Conservation (phyloP, 495 filamentous ascomycete species). For the Lindgomyces ingoldianus region DNA sequence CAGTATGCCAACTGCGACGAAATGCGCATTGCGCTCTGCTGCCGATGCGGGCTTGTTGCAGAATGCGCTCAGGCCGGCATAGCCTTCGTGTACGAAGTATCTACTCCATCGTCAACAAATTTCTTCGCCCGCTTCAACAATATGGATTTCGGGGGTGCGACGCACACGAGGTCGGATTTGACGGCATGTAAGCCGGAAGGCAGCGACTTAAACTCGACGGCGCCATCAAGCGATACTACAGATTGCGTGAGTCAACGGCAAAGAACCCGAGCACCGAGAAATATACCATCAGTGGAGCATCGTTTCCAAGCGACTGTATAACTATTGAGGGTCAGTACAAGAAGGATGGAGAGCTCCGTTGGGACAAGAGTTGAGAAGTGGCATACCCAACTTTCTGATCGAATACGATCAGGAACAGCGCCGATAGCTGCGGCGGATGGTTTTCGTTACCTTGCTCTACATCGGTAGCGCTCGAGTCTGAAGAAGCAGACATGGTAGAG, state of each 20-base stretch:
- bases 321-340: background rate
- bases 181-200: slow-evolving; percentile 92
- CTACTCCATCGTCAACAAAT: slow-evolving; percentile 41
- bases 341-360: slow-evolving; percentile 71
- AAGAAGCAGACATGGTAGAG: slow-evolving; percentile 28
- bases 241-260: slow-evolving; percentile 26
- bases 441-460: slow-evolving; percentile 12
- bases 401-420: slow-evolving; percentile 45
- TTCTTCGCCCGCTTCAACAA: background rate
- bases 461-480: slow-evolving; percentile 26
- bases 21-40: slow-evolving; percentile 79
- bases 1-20: slow-evolving; percentile 87
- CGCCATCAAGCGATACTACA: slow-evolving; percentile 77
- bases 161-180: slow-evolving; percentile 78
- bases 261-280: slow-evolving; percentile 20
- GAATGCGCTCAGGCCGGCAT: slow-evolving; percentile 92
- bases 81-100: slow-evolving; percentile 83
- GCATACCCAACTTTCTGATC: slow-evolving; percentile 48
- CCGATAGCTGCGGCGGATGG: slow-evolving; percentile 39
- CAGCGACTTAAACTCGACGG: slow-evolving; percentile 91
- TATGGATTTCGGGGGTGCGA: background rate
- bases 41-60: slow-evolving; percentile 78
- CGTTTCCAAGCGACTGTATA: slow-evolving; percentile 71
- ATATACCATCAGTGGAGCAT: slow-evolving; percentile 60
- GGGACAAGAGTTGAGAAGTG: slow-evolving; percentile 38